These are phyloP conservation scores for Nakazawaea ishiwadae DNA, from an alignment of 805 yeast species.

Conservation along the genomic window DNA sequence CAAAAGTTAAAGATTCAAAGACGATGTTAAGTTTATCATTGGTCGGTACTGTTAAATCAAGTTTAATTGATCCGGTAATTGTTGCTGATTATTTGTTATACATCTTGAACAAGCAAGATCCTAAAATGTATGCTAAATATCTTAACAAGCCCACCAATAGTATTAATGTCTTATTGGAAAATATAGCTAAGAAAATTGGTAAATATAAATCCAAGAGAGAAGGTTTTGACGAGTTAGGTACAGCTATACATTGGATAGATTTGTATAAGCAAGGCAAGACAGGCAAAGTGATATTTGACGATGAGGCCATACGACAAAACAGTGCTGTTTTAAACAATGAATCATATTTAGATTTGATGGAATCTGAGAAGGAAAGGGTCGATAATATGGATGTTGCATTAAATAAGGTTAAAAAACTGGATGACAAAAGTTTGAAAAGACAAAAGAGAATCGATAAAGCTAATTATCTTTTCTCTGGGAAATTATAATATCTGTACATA, in stretches of 20 bases:
- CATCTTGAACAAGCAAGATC: conserved; percentile 61
- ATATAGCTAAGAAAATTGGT: conserved; percentile 38
- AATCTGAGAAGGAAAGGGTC: conserved; percentile 16
- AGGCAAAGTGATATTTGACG: conserved; percentile 28
- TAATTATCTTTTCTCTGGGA: conserved; percentile 7
- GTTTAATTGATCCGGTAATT: conserved; percentile 74
- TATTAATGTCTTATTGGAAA: conserved; percentile 48
- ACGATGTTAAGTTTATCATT: conserved; percentile 73
- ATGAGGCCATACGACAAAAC: conserved; percentile 16
- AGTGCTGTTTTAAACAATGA: conserved; percentile 9
- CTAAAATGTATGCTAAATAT: conserved; percentile 39
- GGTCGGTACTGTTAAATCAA: conserved; percentile 68
- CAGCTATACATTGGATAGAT: conserved; percentile 61
- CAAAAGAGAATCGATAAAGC: conserved; percentile 6
- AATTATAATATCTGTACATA: neutral
- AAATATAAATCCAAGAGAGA: conserved; percentile 22
- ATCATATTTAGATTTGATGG: conserved; percentile 10
- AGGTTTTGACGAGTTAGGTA: conserved; percentile 49
- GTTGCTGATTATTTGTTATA: conserved; percentile 83
- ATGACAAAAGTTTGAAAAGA: neutral
- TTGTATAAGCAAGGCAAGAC: conserved; percentile 55
- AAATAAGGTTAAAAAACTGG: neutral
- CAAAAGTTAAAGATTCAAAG: conserved; percentile 57
- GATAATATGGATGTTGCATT: conserved; percentile 9
- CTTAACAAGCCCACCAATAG: conserved; percentile 67